These are phyloP conservation scores for Mortierella antarctica DNA, from an alignment of 192 early-diverging fungal species.

Conservation along the genomic window DNA sequence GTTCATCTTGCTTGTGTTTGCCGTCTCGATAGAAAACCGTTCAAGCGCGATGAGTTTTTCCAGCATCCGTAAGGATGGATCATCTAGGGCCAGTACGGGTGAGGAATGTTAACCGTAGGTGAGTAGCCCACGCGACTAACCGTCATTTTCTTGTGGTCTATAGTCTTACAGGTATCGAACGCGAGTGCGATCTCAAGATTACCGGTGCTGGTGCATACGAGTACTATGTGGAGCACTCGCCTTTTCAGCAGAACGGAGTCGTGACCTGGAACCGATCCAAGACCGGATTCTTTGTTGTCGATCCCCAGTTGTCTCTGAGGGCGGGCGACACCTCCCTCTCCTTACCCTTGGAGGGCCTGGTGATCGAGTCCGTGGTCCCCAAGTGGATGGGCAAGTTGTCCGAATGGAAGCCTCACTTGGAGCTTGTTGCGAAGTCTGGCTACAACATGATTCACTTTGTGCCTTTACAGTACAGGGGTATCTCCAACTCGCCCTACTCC, in stretches of 20 bases:
- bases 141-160: not conserved
- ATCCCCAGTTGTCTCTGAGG: slow-evolving; percentile 74
- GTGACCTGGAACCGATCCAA: slow-evolving; percentile 48
- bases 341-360: slow-evolving; percentile 90
- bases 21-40: slow-evolving; percentile 57
- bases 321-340: slow-evolving; percentile 34
- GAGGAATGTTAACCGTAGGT: not conserved
- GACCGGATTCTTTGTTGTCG: slow-evolving; percentile 83
- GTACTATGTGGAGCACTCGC: slow-evolving; percentile 77
- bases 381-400: slow-evolving; percentile 94
- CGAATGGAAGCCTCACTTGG: slow-evolving; percentile 80
- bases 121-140: not conserved
- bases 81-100: not conserved
- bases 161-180: slow-evolving; percentile 45
- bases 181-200: slow-evolving; percentile 69
- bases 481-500: slow-evolving; percentile 97
- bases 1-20: slow-evolving; percentile 16
- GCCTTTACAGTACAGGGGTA: slow-evolving; percentile 90
- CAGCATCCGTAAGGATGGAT: slow-evolving; percentile 27
- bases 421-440: slow-evolving; percentile 75
- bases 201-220: slow-evolving; percentile 83
- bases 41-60: slow-evolving; percentile 38
- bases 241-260: slow-evolving; percentile 9
- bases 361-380: slow-evolving; percentile 91
- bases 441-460: slow-evolving; percentile 99